These are phyloP conservation scores for Pyricularia grisea DNA, from an alignment of 2,329 filamentous ascomycete species.

Conservation along the genomic window DNA sequence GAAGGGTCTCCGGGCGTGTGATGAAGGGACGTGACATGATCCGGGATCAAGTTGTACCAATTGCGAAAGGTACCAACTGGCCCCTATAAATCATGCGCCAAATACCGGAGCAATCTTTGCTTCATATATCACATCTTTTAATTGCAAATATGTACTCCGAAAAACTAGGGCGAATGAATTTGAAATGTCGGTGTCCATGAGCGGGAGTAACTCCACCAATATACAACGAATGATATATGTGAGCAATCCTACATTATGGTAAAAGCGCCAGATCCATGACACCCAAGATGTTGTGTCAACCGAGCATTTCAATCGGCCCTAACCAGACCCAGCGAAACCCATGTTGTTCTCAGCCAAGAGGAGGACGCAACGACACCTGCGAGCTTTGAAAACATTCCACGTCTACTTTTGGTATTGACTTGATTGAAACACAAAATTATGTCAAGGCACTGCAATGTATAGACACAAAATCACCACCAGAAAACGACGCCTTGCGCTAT, in stretches of 20 bases:
- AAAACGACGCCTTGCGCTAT: slow-evolving; percentile 17
- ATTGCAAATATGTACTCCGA: no score
- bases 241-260: no score
- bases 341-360: not conserved
- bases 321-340: not conserved
- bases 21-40: not conserved
- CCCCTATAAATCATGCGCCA: not conserved
- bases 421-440: not conserved
- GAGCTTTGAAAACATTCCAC: not conserved
- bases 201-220: no score
- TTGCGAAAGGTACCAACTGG: not conserved
- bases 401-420: not conserved
- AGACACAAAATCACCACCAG: not conserved
- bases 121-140: no score
- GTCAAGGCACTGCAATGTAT: not conserved
- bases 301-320: no score
- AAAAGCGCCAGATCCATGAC: no score
- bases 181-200: no score
- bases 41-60: not conserved
- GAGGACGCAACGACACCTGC: not conserved
- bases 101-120: no score
- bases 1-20: not conserved
- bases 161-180: no score
- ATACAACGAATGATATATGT: no score
- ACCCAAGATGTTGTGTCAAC: no score